Conservation (phyloP, 352 stramenopile genomes). For the Phytopythium vexans region DNA sequence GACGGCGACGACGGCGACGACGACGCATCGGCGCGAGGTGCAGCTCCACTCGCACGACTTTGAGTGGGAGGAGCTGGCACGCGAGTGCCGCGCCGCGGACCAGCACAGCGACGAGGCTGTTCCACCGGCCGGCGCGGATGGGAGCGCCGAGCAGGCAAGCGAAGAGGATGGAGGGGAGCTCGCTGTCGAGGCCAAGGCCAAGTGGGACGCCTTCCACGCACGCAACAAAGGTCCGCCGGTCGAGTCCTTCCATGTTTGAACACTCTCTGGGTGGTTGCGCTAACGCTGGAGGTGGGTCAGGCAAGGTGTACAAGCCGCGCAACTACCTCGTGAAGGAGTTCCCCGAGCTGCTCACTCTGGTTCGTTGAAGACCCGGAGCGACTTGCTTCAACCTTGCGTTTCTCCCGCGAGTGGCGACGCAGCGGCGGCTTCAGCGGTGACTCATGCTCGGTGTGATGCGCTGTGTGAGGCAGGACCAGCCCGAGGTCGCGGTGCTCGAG, state of each 20-base stretch:
- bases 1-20: too few relatives aligned
- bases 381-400: not conserved
- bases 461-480: constrained; percentile 15
- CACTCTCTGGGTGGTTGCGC: not conserved
- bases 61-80: constrained; percentile 67
- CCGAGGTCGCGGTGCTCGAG: constrained; percentile 58
- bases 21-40: constrained; percentile 24
- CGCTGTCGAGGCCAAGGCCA: constrained; percentile 49
- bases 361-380: constrained; percentile 5
- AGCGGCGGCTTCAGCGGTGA: not conserved
- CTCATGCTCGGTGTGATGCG: not conserved
- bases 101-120: constrained; percentile 1
- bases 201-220: constrained; percentile 77
- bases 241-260: not conserved
- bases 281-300: constrained; percentile 12
- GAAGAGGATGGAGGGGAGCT: constrained; percentile 23
- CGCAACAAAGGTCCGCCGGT: constrained; percentile 58
- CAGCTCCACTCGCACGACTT: constrained; percentile 78
- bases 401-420: too few relatives aligned
- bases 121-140: not conserved
- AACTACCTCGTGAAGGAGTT: constrained; percentile 85
- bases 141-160: not conserved
- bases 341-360: constrained; percentile 48
- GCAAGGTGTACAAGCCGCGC: constrained; percentile 78
- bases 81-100: constrained; percentile 24